phyloP scores from a whole-genome alignment of 2,329 filamentous ascomycete species.

The Pseudopithomyces chartarum region DNA sequence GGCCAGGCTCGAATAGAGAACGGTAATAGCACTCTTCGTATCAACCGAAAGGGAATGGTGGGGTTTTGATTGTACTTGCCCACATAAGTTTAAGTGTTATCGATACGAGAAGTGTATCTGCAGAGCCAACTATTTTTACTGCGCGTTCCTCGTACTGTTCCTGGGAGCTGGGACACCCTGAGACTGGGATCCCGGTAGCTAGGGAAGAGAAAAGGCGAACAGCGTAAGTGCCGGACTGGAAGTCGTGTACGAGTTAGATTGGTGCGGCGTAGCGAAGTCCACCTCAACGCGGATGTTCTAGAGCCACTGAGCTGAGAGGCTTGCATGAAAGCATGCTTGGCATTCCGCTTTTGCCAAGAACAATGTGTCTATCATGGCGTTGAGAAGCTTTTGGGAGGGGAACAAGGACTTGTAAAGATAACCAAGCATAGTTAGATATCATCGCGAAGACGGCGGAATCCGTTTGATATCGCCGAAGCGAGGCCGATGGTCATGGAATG shows the following conservation, averaged over 20 bases:
- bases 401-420: neutral
- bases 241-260: neutral
- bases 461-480: neutral
- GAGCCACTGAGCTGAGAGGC: conserved; percentile 22
- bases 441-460: neutral
- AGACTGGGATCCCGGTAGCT: neutral
- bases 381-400: neutral
- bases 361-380: neutral
- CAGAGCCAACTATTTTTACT: conserved; percentile 10
- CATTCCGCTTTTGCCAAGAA: neutral
- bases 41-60: neutral
- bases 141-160: neutral
- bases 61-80: too few relatives aligned
- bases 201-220: conserved; percentile 4
- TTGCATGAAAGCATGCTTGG: conserved; percentile 7
- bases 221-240: neutral
- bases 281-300: conserved; percentile 19
- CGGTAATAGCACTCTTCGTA: neutral
- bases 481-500: neutral
- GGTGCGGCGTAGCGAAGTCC: conserved; percentile 14
- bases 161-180: neutral
- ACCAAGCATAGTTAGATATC: neutral
- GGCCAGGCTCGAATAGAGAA: neutral
- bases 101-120: neutral
- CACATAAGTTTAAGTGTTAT: neutral